A percentile compares a stretch with the other conserved stretches of the same genome.
Evolutionary conservation across 331 rosid species (phyloP).

Genomic region (Ulmus americana): DNA sequence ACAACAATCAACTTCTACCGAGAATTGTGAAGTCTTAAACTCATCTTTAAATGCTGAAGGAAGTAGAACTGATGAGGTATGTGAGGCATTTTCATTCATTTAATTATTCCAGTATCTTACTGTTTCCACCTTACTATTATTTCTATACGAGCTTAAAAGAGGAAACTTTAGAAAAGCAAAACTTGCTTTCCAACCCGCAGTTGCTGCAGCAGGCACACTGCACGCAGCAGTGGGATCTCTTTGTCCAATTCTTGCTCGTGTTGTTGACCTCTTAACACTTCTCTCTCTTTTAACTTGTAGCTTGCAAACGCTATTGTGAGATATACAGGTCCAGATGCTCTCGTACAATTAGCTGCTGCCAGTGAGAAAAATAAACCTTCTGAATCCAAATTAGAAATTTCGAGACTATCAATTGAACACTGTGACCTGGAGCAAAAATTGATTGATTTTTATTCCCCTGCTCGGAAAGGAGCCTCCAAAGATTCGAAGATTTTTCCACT

Average conservation of each 20-base stretch:
- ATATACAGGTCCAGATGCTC: constrained; percentile 26
- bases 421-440: constrained; percentile 36
- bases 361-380: constrained; percentile 26
- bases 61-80: constrained; percentile 37
- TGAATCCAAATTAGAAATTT: constrained; percentile 19
- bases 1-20: constrained; percentile 20
- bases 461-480: constrained; percentile 28
- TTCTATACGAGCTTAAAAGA: background rate
- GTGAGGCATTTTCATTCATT: constrained; percentile 17
- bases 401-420: constrained; percentile 23
- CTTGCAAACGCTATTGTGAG: constrained; percentile 31
- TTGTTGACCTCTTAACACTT: constrained; percentile 8
- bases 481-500: constrained; percentile 30
- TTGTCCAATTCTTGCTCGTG: background rate
- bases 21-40: constrained; percentile 24
- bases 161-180: background rate
- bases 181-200: background rate
- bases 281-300: constrained; percentile 39
- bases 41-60: constrained; percentile 23
- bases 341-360: constrained; percentile 25
- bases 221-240: constrained; percentile 7
- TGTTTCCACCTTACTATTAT: background rate
- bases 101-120: background rate
- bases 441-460: constrained; percentile 31
- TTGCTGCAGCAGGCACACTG: background rate